Percentiles rank a stretch among this genome's conserved stretches.
phyloP scores from a whole-genome alignment of 257 asterid species.

The Leptodermis oblonga region DNA sequence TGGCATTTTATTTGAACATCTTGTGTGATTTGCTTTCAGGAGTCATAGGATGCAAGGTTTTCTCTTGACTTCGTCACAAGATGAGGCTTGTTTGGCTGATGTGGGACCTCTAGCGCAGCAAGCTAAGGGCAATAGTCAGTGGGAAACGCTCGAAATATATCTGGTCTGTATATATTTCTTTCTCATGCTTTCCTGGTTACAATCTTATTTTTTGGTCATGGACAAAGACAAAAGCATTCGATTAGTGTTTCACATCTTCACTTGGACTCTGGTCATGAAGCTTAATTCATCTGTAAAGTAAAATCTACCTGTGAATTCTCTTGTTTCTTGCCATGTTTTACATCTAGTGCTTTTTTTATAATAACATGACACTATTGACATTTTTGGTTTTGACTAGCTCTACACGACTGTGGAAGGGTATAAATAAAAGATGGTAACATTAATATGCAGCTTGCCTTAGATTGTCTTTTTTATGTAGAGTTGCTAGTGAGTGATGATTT shows the following conservation, averaged over 20 bases:
- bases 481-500: neutral
- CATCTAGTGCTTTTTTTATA: neutral
- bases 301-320: neutral
- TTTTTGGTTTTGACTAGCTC: neutral
- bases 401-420: neutral
- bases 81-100: slow-evolving; percentile 46
- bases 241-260: neutral
- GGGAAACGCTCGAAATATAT: slow-evolving; percentile 91
- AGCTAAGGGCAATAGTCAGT: slow-evolving; percentile 53
- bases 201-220: neutral
- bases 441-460: neutral
- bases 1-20: slow-evolving; percentile 13
- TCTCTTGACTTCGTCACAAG: slow-evolving; percentile 72
- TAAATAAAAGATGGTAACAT: neutral
- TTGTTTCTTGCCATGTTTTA: neutral
- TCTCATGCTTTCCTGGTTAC: neutral
- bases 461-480: neutral
- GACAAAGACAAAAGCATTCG: neutral
- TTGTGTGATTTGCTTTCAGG: slow-evolving; percentile 39
- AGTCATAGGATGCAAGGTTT: slow-evolving; percentile 53
- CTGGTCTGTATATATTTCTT: slow-evolving; percentile 55
- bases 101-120: slow-evolving; percentile 43
- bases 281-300: neutral
- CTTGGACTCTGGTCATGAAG: neutral
- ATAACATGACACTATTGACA: neutral